Conservation (phyloP, 805 yeast genomes). For the Komagataella phaffii region DNA sequence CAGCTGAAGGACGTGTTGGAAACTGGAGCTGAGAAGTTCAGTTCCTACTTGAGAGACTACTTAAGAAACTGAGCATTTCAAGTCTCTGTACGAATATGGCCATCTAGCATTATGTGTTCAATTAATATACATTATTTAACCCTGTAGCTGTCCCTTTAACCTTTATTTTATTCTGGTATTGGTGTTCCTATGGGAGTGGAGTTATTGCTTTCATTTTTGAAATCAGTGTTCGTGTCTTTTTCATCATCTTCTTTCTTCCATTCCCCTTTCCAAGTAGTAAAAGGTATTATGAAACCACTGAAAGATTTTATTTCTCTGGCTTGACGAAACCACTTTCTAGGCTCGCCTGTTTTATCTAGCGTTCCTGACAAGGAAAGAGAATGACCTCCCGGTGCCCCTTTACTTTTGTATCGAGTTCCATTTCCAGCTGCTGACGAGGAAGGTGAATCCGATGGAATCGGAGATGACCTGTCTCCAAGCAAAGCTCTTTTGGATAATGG, state of each 20-base stretch:
- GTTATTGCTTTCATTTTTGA: background rate
- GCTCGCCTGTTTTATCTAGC: background rate
- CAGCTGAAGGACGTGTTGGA: slow-evolving; percentile 86
- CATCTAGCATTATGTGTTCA: background rate
- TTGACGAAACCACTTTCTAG: background rate
- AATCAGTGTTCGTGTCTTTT: background rate
- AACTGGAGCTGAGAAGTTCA: slow-evolving; percentile 83
- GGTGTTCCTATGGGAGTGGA: background rate
- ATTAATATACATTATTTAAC: background rate
- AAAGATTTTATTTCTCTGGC: background rate
- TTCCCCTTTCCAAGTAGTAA: background rate
- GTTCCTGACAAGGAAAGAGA: background rate
- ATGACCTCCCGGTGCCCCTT: background rate
- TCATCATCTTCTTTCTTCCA: background rate
- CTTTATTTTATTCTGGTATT: background rate
- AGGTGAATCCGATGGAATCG: background rate
- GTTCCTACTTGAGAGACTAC: slow-evolving; percentile 78
- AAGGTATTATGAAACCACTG: background rate
- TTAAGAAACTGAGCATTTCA: slow-evolving; percentile 26
- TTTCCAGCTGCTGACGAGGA: background rate
- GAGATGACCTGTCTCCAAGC: background rate
- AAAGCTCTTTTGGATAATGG: background rate
- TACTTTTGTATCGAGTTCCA: background rate
- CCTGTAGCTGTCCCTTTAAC: background rate
- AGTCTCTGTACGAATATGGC: slow-evolving; percentile 4